Percentiles rank a stretch among this genome's conserved stretches.
These are phyloP conservation scores for Diplotaxis tenuifolia DNA, from an alignment of 345 rosid genomes.

Conservation along the genomic window DNA sequence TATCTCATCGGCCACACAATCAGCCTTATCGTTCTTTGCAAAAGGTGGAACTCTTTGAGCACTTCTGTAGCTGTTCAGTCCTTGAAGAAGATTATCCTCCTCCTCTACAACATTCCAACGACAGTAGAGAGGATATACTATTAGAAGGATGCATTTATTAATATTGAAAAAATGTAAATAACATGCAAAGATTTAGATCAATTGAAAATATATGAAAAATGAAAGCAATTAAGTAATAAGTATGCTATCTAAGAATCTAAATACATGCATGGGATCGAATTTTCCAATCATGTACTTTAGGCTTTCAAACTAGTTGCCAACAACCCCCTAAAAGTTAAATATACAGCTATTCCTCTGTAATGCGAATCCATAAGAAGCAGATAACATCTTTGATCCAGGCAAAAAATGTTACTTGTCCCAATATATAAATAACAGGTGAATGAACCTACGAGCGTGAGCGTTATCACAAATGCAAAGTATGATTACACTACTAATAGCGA, in stretches of 20 bases:
- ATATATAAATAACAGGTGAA: background rate
- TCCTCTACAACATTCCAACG: constrained; percentile 43
- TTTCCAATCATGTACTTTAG: background rate
- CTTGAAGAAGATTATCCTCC: constrained; percentile 66
- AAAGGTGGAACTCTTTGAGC: constrained; percentile 44
- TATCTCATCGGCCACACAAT: constrained; percentile 58
- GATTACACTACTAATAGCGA: background rate
- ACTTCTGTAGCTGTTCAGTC: constrained; percentile 64
- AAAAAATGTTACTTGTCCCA: background rate
- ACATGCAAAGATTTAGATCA: background rate
- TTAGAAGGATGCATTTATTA: background rate
- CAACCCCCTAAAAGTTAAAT: background rate
- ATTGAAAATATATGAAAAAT: background rate
- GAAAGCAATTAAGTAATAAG: background rate
- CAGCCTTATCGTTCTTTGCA: constrained; percentile 54
- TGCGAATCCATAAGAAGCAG: background rate
- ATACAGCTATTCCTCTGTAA: background rate
- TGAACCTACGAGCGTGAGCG: background rate
- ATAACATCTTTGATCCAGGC: background rate
- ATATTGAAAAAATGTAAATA: background rate
- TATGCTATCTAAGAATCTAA: background rate
- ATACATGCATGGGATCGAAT: background rate
- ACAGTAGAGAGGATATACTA: background rate
- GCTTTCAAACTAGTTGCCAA: background rate
- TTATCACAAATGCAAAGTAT: background rate